Evolutionary conservation across 805 yeast species (phyloP).

Genomic region (Blastobotrys muscicola): DNA sequence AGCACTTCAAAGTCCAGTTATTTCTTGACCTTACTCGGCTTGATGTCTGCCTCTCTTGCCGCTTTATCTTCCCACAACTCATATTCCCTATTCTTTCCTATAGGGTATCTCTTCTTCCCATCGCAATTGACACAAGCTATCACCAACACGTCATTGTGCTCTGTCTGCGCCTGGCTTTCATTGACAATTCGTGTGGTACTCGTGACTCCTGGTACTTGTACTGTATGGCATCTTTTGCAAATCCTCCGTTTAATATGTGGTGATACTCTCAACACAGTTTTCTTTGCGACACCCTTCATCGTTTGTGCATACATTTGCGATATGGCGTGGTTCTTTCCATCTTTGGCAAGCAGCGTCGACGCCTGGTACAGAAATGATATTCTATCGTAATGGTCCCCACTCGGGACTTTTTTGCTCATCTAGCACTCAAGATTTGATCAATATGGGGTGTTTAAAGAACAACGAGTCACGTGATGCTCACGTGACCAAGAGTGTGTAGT

Average conservation of each 20-base stretch:
- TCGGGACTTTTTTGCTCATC: constrained; percentile 32
- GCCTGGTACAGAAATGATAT: constrained; percentile 28
- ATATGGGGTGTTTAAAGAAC: neutral
- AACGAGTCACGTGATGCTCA: neutral
- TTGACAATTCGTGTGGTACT: constrained; percentile 35
- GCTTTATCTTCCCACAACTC: constrained; percentile 26
- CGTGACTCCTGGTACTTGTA: constrained; percentile 41
- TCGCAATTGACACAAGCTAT: constrained; percentile 47
- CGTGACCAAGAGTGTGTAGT: neutral
- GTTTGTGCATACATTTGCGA: constrained; percentile 47
- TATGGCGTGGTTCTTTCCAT: constrained; percentile 26
- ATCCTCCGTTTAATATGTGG: constrained; percentile 47
- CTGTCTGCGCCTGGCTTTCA: constrained; percentile 26
- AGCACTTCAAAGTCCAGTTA: too few relatives aligned
- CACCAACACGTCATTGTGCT: constrained; percentile 39
- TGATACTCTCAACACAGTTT: constrained; percentile 53
- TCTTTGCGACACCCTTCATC: constrained; percentile 54
- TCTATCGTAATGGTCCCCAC: constrained; percentile 20
- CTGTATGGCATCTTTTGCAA: constrained; percentile 57
- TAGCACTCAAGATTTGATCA: neutral
- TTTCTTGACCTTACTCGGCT: too few relatives aligned
- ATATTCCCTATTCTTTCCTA: constrained; percentile 47
- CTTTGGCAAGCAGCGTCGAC: constrained; percentile 19
- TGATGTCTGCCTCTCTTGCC: too few relatives aligned
- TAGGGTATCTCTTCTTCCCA: constrained; percentile 44